Evolutionary conservation across 106 monocot genomes (phyloP), one percentile per base, ranked within the genome.

Genomic region (Allium cepa): DNA sequence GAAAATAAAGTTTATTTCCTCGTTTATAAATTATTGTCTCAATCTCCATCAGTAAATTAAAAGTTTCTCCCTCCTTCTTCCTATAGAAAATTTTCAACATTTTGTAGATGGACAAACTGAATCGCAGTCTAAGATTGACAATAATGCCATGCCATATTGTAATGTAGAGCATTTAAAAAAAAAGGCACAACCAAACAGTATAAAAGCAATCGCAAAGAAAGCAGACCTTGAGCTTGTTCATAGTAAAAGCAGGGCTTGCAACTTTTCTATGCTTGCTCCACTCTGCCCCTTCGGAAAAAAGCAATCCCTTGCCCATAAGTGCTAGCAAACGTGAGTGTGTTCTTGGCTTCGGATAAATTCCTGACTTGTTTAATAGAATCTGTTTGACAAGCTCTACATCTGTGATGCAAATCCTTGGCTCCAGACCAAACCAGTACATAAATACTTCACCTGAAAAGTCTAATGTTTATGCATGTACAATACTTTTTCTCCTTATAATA

Each of bases 201-300:
- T 10, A 53, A 0, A 53, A 53, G 9, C 53, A 53, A 53, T 10
- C 1, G 53, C 9, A 53, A 9, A 60, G 66, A 17, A 55, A 55
- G 11, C 53, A 59, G 17, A 88, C 80, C 80, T 88, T 84, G 71
- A 89, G 79, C 74, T 80, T 89, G 59, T 82, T 84, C 62, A 78
- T 80, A 14, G 67, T 74, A 75, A 89, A 89, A n/a, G 84, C 85
- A 15, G 81, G 88, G 57, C 49, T 74, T 26, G 85, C 62, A 7
- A 85, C 66, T 14, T 79, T 69, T n/a, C 82, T 57, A 22, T 85
- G 88, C 26, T 78, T 73, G 10, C 7, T 75, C 88, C 84, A 89
- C 5, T 79, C 82, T 0, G 56, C 18, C 2, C 88, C 88, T 27
- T 89, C 77, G 10, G 49, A 46, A 0, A 85, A 27, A 8, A 78